Base-by-base conservation (phyloP, 2,329 filamentous ascomycete species). In the Aspergillus terreus region DNA sequence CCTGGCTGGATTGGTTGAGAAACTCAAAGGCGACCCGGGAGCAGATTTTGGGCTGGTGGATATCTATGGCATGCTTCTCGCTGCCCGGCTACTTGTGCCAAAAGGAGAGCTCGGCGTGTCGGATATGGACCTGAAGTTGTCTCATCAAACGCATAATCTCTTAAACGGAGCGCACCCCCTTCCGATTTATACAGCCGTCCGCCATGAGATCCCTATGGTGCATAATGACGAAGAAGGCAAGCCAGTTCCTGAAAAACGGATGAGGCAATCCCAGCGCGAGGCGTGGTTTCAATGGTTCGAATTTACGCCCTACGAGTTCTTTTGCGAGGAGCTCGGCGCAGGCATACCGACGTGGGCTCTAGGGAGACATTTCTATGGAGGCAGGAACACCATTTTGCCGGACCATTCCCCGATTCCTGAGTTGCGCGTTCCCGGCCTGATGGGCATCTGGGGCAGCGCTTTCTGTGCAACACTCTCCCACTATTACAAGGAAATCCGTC, bases 281-380 rank as follows among this genome's bases (percentile, higher is more conserved):
- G 81, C 90, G 2, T 97, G 92, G 89, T 99, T 97, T 63, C 92
- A 99, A 63, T 97, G 94, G 92, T 96, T 94, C 60, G 94, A 99
- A 65, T 87, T 92, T 63, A 95, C 90, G 0, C 92, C 92, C 0
- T 96, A 95, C 64, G 92, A 97, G 68, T 87, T 96, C 67, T 96
- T 94, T 70, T 96, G 91, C 61, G 92, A 97, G 70, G 92, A 96
- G 64, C 85, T 96, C 46, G 81, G 82, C 21, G 91, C 92, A 2
- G 92, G 94, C 3, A 96, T 99, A 54, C 94, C 94, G 0, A 96
- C 90, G 0, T 99, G 92, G 91, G 89, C 91, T 6, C 76, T 97
- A 53, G 94, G 94, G 3, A 82, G 94, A 43, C 85, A 82, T 52
- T 99, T 96, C 69, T 76, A 88, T 32, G 78, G 82, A 36, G 94